phyloP scores from a whole-genome alignment of 768 basidiomycete genomes.

The Sutorius australiensis region DNA sequence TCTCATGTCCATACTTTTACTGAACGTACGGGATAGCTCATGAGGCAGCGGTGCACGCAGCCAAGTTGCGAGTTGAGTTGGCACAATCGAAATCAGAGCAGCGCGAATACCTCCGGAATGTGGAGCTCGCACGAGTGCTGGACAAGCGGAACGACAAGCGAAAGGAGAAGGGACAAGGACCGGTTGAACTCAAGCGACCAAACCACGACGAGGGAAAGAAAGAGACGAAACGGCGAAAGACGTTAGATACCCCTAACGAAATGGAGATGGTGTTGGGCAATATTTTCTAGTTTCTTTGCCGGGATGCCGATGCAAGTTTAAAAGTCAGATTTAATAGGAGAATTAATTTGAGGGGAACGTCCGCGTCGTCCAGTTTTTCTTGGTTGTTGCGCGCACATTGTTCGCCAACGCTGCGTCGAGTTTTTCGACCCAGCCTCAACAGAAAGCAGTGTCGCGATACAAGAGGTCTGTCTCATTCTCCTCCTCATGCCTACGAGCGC shows the following conservation, averaged over 20 bases:
- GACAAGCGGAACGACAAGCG: conserved; percentile 75
- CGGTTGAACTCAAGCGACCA: conserved; percentile 28
- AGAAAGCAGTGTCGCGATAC: conserved; percentile 45
- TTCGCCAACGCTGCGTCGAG: conserved; percentile 38
- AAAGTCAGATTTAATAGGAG: conserved; percentile 26
- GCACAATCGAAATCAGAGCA: conserved; percentile 87
- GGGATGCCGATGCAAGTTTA: conserved; percentile 10
- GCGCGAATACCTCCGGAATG: conserved; percentile 88
- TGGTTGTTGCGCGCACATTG: conserved; percentile 63
- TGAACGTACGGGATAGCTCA: conserved; percentile 56
- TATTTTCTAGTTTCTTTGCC: conserved; percentile 42
- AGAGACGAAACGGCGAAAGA: conserved; percentile 16
- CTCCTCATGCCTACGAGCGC: conserved; percentile 72
- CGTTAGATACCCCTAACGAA: conserved; percentile 8
- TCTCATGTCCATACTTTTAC: conserved; percentile 1
- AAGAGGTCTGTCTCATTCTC: conserved; percentile 85
- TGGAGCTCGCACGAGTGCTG: conserved; percentile 84
- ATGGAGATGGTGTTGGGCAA: conserved; percentile 46
- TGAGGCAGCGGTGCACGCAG: conserved; percentile 83
- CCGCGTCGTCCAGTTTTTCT: conserved; percentile 15
- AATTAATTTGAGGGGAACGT: conserved; percentile 14
- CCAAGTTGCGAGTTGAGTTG: conserved; percentile 88
- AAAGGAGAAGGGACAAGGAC: conserved; percentile 52
- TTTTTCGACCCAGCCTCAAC: conserved; percentile 31
- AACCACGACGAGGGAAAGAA: conserved; percentile 6